Conservation (phyloP, 148 eudicot species). For the Linanthus parryae region DNA sequence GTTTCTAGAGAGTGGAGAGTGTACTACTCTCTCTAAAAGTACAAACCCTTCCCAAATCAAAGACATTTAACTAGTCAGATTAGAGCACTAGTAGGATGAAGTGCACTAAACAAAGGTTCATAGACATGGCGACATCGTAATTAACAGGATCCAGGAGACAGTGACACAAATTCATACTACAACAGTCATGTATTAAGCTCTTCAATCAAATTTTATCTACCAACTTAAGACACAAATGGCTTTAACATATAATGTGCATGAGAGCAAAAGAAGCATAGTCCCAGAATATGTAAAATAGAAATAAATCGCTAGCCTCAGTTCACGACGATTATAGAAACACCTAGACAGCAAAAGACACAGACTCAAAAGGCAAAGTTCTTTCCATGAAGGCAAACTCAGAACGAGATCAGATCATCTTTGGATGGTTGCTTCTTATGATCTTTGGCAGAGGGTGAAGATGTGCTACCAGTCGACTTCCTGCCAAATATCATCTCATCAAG, state of each 20-base stretch:
- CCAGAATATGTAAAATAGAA: not conserved
- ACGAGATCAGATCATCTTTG: constrained; percentile 75
- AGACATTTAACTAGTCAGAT: not conserved
- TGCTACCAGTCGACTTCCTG: constrained; percentile 46
- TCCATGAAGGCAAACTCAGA: constrained; percentile 20
- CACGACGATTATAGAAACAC: constrained; percentile 1
- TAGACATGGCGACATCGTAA: not conserved
- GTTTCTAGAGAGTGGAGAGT: no score
- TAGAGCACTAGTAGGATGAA: not conserved
- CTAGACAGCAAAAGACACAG: not conserved
- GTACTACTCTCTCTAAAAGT: no score
- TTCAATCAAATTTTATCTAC: not conserved
- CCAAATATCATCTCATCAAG: constrained; percentile 98
- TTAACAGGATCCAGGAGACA: not conserved
- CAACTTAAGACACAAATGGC: constrained; percentile 8
- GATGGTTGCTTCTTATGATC: constrained; percentile 44
- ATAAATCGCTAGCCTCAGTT: not conserved
- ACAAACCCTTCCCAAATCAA: not conserved
- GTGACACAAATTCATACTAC: constrained; percentile 1
- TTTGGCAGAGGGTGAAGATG: constrained; percentile 40
- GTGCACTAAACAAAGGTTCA: not conserved
- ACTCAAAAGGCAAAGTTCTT: not conserved
- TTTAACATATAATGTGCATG: not conserved
- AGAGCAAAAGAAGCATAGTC: not conserved
- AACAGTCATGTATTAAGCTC: constrained; percentile 1